A percentile compares a stretch with the other conserved stretches of the same genome.
These are phyloP conservation scores for Euryodendron excelsum DNA, from an alignment of 148 eudicot species.

Conservation along the genomic window DNA sequence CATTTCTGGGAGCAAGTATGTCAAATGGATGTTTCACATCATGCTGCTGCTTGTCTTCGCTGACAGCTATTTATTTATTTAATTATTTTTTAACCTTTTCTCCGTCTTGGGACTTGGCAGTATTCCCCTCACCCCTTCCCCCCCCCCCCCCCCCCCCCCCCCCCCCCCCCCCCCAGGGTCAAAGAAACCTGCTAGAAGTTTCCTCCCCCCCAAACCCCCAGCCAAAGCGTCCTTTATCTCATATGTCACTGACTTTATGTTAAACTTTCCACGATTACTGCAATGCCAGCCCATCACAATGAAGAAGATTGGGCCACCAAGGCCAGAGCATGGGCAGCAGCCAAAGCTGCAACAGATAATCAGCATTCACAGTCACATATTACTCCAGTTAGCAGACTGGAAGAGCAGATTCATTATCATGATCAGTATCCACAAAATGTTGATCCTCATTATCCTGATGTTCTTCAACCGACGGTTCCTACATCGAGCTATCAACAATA, in stretches of 20 bases:
- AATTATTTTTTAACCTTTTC: background rate
- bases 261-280: constrained; percentile 5
- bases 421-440: constrained; percentile 55
- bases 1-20: background rate
- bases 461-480: constrained; percentile 43
- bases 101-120: background rate
- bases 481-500: constrained; percentile 55
- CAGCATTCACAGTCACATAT: constrained; percentile 59
- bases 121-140: too few species aligned
- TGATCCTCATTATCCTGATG: too few species aligned
- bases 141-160: too few species aligned
- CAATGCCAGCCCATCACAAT: constrained; percentile 52
- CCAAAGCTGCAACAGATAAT: constrained; percentile 57
- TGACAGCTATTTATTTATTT: too few species aligned
- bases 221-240: too few species aligned
- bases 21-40: background rate
- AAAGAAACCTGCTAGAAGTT: background rate
- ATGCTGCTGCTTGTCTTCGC: background rate
- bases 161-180: background rate
- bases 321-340: constrained; percentile 97
- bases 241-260: background rate
- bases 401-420: constrained; percentile 48
- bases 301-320: constrained; percentile 97
- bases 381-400: constrained; percentile 37
- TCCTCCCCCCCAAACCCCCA: background rate